Conservation (phyloP, 2,329 filamentous ascomycete species). For the Exophiala viscosa region DNA sequence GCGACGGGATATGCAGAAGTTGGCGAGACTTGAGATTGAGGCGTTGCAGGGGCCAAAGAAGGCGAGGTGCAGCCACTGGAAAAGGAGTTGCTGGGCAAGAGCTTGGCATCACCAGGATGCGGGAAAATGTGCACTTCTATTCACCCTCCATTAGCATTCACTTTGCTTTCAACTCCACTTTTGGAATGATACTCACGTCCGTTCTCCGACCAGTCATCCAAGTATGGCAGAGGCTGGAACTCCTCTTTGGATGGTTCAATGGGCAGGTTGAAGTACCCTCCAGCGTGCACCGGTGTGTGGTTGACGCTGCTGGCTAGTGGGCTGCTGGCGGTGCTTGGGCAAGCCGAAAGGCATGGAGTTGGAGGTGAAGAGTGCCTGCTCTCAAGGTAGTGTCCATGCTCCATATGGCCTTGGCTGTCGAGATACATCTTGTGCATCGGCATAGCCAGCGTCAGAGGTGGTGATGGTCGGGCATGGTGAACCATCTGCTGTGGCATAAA, state of each 20-base stretch:
- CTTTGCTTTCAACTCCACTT: background rate
- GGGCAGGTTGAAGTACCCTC: conserved; percentile 28
- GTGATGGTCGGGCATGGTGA: conserved; percentile 69
- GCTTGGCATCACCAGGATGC: conserved; percentile 29
- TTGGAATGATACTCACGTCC: conserved; percentile 24
- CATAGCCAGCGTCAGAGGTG: conserved; percentile 70
- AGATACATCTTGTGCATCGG: conserved; percentile 50
- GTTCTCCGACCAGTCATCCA: conserved; percentile 26
- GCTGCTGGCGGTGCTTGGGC: conserved; percentile 81
- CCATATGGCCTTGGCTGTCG: conserved; percentile 26
- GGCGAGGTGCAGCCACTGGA: conserved; percentile 26
- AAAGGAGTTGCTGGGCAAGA: conserved; percentile 21
- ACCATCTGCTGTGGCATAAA: conserved; percentile 38
- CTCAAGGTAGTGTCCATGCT: conserved; percentile 27
- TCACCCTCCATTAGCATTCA: conserved; percentile 6
- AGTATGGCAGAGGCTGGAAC: conserved; percentile 20
- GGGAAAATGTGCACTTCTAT: conserved; percentile 30
- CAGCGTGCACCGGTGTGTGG: conserved; percentile 26
- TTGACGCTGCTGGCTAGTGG: conserved; percentile 65
- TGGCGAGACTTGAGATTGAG: conserved; percentile 36
- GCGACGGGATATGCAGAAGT: conserved; percentile 62
- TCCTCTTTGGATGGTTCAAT: conserved; percentile 27
- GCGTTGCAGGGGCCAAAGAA: conserved; percentile 23
- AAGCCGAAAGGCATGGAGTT: conserved; percentile 80
- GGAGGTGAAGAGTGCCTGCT: conserved; percentile 65